Base-by-base conservation (phyloP, 2,329 filamentous ascomycete species). In the Arthrobotrys conoides region DNA sequence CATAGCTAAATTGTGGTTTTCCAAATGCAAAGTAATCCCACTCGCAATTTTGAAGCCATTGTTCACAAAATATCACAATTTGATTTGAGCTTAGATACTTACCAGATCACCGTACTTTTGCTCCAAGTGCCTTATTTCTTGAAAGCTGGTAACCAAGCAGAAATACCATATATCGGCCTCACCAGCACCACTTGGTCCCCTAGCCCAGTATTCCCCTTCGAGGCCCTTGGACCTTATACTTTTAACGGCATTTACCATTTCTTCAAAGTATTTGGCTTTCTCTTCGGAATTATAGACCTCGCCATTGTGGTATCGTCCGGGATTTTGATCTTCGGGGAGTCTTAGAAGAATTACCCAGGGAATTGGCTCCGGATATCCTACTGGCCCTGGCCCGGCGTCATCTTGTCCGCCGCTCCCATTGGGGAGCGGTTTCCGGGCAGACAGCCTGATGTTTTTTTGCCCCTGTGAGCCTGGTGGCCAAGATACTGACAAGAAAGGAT, bases 171-270 rank as follows among this genome's bases (percentile, higher is more conserved):
- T 30, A 3, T 53, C 22, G 6, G 3, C 14, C 24, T 30, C 24
- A 6, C 14, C 24, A 6, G 12, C 16, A 0, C 22, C 24, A 4
- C 12, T 53, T 8, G 14, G 51, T 4, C 51, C 51, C 3, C 51
- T 33, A 30, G 16, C 27, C 27, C 51, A 55, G 27, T 55, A 55
- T 18, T 55, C 16, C 4, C 4, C 8, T 3, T 33, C 51, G 10
- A 16, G 18, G 6, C 10, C n/a, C 18, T 55, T 18, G 1, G 14
- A 16, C 8, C n/a, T 30, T 18, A 55, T 55, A 9, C 22, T 12
- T 55, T 55, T 33, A 3, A 55, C 22, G 5, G 27, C 27, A 5
- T 55, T 14, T 55, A 55, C 24, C 51, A 51, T 51, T 51, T 51
- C 48, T 22, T 51, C 9, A 6, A 51, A 27, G 12, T 51, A 27